Conservation (phyloP, 2,329 filamentous ascomycete species). For the Phyllosticta citriasiana region DNA sequence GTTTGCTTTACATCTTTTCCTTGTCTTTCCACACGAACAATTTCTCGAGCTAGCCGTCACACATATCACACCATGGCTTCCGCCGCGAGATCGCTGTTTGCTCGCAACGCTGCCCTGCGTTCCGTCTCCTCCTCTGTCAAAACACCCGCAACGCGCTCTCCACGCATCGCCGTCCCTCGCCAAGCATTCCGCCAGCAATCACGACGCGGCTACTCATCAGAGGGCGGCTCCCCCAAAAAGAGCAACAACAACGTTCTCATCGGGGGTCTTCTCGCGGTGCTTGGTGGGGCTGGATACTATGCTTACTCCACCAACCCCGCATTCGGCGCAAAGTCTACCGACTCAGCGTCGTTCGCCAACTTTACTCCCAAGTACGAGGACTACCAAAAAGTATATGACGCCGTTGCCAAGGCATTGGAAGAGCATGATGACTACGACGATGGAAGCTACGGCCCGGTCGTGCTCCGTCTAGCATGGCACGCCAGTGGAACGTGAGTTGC, state of each 20-base stretch:
- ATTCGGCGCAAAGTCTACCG: background rate
- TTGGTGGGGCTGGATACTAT: slow-evolving; percentile 56
- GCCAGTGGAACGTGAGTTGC: slow-evolving; percentile 60
- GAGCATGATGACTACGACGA: slow-evolving; percentile 95
- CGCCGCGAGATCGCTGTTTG: slow-evolving; percentile 6
- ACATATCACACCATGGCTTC: slow-evolving; percentile 4
- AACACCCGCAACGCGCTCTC: slow-evolving; percentile 37
- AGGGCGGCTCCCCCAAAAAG: slow-evolving; percentile 15
- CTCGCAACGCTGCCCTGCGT: slow-evolving; percentile 24
- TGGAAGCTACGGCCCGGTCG: slow-evolving; percentile 86
- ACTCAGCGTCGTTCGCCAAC: slow-evolving; percentile 24
- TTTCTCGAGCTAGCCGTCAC: background rate
- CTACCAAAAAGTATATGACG: slow-evolving; percentile 93
- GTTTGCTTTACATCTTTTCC: background rate
- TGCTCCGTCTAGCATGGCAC: slow-evolving; percentile 90
- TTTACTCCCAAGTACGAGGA: slow-evolving; percentile 73
- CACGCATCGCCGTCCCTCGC: slow-evolving; percentile 37
- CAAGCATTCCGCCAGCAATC: slow-evolving; percentile 53
- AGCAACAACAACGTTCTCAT: slow-evolving; percentile 43
- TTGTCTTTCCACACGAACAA: background rate
- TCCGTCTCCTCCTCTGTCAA: slow-evolving; percentile 38
- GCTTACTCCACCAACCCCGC: slow-evolving; percentile 40
- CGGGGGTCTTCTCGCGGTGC: slow-evolving; percentile 48
- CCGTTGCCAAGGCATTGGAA: slow-evolving; percentile 67
- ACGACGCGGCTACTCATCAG: slow-evolving; percentile 63